Evolutionary conservation across 441 rosid species (phyloP).

Genomic region (Gossypium gossypioides): DNA sequence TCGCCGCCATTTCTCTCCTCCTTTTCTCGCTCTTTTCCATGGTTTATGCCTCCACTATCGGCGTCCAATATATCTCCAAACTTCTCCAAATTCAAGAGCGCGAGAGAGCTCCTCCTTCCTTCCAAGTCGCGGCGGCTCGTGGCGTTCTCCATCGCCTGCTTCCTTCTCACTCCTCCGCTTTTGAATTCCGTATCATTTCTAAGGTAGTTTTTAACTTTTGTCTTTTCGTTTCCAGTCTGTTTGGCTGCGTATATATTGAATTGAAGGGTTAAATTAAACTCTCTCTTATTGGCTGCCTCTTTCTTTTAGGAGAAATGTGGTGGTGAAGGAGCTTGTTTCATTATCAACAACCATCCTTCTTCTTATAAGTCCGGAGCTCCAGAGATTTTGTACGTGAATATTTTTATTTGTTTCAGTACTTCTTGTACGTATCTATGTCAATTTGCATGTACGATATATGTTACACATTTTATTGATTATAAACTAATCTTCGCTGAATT

Average conservation of each 20-base stretch:
- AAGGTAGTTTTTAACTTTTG: constrained; percentile 24
- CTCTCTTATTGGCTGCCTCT: background rate
- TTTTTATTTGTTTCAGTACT: background rate
- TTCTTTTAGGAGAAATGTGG: constrained; percentile 44
- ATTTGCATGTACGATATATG: background rate
- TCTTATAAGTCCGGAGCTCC: constrained; percentile 24
- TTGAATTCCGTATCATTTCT: constrained; percentile 44
- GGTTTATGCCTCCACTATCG: constrained; percentile 40
- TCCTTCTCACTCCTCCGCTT: constrained; percentile 46
- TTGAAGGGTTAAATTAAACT: background rate
- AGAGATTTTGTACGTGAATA: constrained; percentile 41
- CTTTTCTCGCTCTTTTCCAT: constrained; percentile 10
- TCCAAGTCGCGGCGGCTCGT: constrained; percentile 49
- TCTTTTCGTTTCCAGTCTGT: background rate
- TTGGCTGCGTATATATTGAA: background rate
- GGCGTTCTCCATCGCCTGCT: constrained; percentile 47
- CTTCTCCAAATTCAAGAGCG: constrained; percentile 55
- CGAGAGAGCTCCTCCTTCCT: constrained; percentile 50
- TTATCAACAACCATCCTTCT: constrained; percentile 37
- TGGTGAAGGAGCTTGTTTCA: constrained; percentile 49
- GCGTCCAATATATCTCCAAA: constrained; percentile 45
- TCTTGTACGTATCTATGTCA: background rate
- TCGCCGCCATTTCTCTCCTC: constrained; percentile 18
- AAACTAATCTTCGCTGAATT: background rate
- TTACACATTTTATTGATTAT: background rate